Percentiles rank a stretch among this genome's conserved stretches.
Conservation (phyloP, 108 stramenopile genomes). For the Cyclotella baltica region DNA sequence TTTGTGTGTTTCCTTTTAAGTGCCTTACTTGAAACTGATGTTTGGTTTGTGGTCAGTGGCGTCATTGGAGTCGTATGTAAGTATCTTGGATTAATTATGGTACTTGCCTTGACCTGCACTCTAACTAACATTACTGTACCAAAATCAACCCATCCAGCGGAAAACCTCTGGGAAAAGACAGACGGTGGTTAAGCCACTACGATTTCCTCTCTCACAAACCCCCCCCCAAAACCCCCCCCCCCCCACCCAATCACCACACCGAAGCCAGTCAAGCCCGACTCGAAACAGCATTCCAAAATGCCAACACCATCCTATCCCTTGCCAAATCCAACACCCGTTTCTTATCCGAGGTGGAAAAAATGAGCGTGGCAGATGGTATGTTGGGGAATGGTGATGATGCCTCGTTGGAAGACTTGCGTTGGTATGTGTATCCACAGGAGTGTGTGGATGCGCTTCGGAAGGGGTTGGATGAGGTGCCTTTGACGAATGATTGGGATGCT, state of each 20-base stretch:
- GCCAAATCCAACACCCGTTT: conserved; percentile 67
- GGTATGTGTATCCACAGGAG: conserved; percentile 86
- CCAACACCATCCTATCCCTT: conserved; percentile 62
- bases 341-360: conserved; percentile 78
- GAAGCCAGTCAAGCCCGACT: conserved; percentile 40
- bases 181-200: conserved; percentile 86
- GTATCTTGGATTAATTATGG: not conserved
- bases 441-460: conserved; percentile 56
- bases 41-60: conserved; percentile 42
- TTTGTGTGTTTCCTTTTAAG: too few species aligned
- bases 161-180: conserved; percentile 78
- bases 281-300: conserved; percentile 62
- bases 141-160: too few species aligned
- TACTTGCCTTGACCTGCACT: not conserved
- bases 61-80: conserved; percentile 72
- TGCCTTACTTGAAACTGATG: too few species aligned
- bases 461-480: conserved; percentile 62
- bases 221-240: not conserved
- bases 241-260: not conserved
- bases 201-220: conserved; percentile 33
- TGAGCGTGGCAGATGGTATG: conserved; percentile 60
- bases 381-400: conserved; percentile 51
- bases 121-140: not conserved
- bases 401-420: conserved; percentile 70
- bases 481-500: conserved; percentile 55